phyloP scores from a whole-genome alignment of 768 basidiomycete species.

The Kwoniella pini region DNA sequence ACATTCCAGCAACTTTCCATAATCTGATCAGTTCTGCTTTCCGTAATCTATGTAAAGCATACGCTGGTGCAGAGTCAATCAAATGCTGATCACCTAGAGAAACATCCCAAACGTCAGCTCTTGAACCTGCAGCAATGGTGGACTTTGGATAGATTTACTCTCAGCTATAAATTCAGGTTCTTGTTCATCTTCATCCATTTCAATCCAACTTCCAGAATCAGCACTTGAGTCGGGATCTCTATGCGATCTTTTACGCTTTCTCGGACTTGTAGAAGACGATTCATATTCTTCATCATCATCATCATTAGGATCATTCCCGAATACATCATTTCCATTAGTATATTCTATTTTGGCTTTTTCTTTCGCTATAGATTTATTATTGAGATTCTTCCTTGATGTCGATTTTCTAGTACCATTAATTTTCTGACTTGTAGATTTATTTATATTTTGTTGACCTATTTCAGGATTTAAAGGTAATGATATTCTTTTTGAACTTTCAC shows the following conservation, averaged over 20 bases:
- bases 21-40: conserved; percentile 52
- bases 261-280: conserved; percentile 22
- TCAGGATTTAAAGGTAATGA: conserved; percentile 30
- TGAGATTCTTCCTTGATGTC: conserved; percentile 6
- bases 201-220: conserved; percentile 38
- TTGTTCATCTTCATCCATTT: conserved; percentile 39
- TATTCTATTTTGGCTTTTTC: conserved; percentile 16
- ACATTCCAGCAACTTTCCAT: conserved; percentile 54
- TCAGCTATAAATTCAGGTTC: conserved; percentile 49
- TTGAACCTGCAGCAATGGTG: no score
- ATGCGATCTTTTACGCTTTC: conserved; percentile 37
- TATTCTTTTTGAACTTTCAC: conserved; percentile 1
- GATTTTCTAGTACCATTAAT: conserved; percentile 10
- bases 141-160: no score
- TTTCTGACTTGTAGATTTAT: conserved; percentile 16
- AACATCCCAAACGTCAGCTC: neutral
- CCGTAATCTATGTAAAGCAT: conserved; percentile 43
- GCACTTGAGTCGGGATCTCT: conserved; percentile 19
- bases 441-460: conserved; percentile 27
- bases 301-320: neutral
- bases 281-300: conserved; percentile 5
- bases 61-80: conserved; percentile 45
- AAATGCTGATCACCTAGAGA: conserved; percentile 49
- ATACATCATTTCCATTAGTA: conserved; percentile 4
- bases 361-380: conserved; percentile 14